Percentiles rank a stretch among this genome's conserved stretches.
phyloP scores from a whole-genome alignment of 306 rosid species.

The Abrus pulchellus region DNA sequence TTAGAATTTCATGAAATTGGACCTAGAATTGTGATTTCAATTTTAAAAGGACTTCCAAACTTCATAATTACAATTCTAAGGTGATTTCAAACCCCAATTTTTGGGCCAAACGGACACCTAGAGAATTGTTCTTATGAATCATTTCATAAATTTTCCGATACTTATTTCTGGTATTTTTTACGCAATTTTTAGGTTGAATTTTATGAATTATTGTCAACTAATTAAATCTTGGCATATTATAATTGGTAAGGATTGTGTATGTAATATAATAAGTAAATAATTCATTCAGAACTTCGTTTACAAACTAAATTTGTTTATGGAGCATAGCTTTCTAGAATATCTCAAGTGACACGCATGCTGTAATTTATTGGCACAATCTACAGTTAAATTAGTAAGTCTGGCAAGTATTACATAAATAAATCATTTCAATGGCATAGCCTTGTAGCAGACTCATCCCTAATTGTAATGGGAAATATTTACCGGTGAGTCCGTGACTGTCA shows the following conservation, averaged over 20 bases:
- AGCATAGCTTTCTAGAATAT: slow-evolving; percentile 24
- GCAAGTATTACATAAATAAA: neutral
- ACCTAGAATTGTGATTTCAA: no score
- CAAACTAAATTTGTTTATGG: neutral
- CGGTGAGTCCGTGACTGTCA: neutral
- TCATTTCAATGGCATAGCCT: neutral
- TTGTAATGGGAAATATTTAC: slow-evolving; percentile 6
- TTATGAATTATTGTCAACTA: neutral
- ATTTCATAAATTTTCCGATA: slow-evolving; percentile 21
- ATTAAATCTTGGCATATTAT: slow-evolving; percentile 23
- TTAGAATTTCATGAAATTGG: no score
- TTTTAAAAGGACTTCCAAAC: no score
- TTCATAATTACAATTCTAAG: no score
- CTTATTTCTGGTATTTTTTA: no score
- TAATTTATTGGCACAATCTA: neutral
- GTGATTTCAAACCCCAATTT: no score
- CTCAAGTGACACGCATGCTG: slow-evolving; percentile 12
- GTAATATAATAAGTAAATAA: neutral
- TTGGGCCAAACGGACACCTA: neutral
- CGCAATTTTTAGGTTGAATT: no score
- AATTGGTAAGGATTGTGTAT: slow-evolving; percentile 4
- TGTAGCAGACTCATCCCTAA: neutral
- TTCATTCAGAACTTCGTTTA: neutral
- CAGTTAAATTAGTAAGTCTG: neutral
- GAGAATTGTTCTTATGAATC: neutral